These are phyloP conservation scores for Daphne laureola DNA, from an alignment of 441 rosid species.

Conservation along the genomic window DNA sequence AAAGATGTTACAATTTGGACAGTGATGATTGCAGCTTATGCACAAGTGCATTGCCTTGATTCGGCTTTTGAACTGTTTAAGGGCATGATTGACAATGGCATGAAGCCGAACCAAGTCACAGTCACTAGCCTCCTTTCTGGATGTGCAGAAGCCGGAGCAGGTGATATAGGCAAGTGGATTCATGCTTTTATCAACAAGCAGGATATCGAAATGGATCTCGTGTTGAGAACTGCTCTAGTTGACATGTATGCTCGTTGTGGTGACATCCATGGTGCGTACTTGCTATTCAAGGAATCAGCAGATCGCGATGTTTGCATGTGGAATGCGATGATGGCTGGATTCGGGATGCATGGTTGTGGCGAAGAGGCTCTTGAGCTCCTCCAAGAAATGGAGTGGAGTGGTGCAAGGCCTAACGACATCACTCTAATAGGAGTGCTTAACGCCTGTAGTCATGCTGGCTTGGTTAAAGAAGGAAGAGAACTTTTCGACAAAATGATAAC, in stretches of 20 bases:
- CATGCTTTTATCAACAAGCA: constrained; percentile 25
- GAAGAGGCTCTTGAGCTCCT: constrained; percentile 29
- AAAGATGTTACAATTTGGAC: constrained; percentile 28
- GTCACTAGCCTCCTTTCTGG: constrained; percentile 23
- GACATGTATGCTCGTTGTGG: constrained; percentile 46
- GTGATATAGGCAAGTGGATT: constrained; percentile 31
- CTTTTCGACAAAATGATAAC: constrained; percentile 24
- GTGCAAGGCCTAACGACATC: constrained; percentile 24
- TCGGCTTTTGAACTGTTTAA: constrained; percentile 27
- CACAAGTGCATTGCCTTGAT: constrained; percentile 19
- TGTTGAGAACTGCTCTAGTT: constrained; percentile 29
- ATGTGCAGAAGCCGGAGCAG: constrained; percentile 28
- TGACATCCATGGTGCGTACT: constrained; percentile 23
- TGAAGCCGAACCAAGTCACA: constrained; percentile 25
- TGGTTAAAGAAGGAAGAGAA: constrained; percentile 28
- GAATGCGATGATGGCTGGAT: constrained; percentile 38
- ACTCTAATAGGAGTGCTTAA: constrained; percentile 29
- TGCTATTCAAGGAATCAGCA: constrained; percentile 22
- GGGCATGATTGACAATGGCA: constrained; percentile 23
- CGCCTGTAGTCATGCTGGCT: constrained; percentile 41
- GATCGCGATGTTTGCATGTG: constrained; percentile 25
- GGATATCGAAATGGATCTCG: constrained; percentile 19
- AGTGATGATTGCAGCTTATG: constrained; percentile 42
- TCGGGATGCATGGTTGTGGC: constrained; percentile 36
- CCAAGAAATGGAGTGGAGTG: constrained; percentile 24